Conservation (phyloP, 139 green algal genomes). For the Penium margaritaceum region DNA sequence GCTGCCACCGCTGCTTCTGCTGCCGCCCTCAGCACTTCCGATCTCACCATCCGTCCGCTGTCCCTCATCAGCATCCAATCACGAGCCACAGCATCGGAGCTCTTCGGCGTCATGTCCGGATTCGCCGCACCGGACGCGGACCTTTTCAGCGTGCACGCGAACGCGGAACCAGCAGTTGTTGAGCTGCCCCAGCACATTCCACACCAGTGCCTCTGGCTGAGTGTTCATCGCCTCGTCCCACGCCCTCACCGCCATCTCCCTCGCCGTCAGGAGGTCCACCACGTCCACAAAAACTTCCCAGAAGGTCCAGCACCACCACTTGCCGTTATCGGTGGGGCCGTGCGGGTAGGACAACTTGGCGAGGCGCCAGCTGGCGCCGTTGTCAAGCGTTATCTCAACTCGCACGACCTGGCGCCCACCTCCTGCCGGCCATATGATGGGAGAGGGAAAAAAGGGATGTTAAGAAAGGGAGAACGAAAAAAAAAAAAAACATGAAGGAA, state of each 20-base stretch:
- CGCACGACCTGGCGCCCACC: slow-evolving; percentile 81
- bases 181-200: slow-evolving; percentile 96
- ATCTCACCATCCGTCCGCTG: too few species aligned
- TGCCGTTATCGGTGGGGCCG: slow-evolving; percentile 56
- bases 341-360: slow-evolving; percentile 56
- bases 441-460: too few species aligned
- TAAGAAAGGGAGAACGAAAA: too few species aligned
- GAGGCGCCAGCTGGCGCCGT: slow-evolving; percentile 69
- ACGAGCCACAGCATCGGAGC: too few species aligned
- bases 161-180: slow-evolving; percentile 89
- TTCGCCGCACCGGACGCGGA: too few species aligned
- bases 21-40: too few species aligned
- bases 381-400: slow-evolving; percentile 82
- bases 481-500: too few species aligned
- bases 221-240: slow-evolving; percentile 54
- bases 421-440: too few species aligned
- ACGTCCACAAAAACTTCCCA: slow-evolving; percentile 34
- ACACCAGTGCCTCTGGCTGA: slow-evolving; percentile 60
- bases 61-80: too few species aligned
- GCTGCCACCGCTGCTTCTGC: too few species aligned
- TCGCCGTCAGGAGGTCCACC: not conserved
- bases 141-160: too few species aligned
- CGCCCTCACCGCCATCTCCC: slow-evolving; percentile 43
- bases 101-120: too few species aligned
- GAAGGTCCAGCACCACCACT: slow-evolving; percentile 66